Evolutionary conservation across 2,329 filamentous ascomycete species (phyloP).

Genomic region (Colletotrichum sp.): DNA sequence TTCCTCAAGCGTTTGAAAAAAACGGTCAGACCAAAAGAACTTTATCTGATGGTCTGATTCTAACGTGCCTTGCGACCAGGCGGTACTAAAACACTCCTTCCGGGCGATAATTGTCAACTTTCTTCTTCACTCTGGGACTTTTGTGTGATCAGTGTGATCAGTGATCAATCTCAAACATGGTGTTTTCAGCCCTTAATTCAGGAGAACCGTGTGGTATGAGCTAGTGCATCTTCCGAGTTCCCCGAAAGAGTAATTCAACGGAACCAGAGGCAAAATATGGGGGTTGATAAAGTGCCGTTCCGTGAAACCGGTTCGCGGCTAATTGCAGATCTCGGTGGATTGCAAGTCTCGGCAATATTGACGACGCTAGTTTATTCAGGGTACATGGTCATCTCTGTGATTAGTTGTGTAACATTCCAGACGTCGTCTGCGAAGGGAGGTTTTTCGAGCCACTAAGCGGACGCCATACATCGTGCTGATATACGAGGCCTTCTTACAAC

Average conservation of each 20-base stretch:
- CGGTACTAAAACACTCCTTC: neutral
- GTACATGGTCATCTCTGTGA: neutral
- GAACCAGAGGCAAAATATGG: neutral
- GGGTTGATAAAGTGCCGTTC: no score
- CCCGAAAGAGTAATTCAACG: neutral
- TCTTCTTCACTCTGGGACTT: neutral
- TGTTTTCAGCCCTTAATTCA: neutral
- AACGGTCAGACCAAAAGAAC: neutral
- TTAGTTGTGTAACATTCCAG: neutral
- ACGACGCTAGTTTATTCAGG: neutral
- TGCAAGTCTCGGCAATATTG: neutral
- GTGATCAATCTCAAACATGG: neutral
- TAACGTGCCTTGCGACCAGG: neutral
- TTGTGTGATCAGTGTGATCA: neutral
- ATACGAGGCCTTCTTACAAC: neutral
- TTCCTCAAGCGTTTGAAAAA: neutral
- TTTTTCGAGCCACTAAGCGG: accelerated
- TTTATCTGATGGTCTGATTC: neutral
- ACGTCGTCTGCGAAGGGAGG: neutral
- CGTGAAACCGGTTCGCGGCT: neutral
- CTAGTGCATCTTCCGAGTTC: neutral
- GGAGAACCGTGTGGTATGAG: neutral
- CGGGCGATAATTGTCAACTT: neutral
- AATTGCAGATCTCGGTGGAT: conserved; percentile 1
- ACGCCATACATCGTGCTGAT: neutral